A percentile compares a stretch with the other conserved stretches of the same genome.
Evolutionary conservation across 2,329 filamentous ascomycete species (phyloP).

Genomic region (Aspergillus eucalypticola): DNA sequence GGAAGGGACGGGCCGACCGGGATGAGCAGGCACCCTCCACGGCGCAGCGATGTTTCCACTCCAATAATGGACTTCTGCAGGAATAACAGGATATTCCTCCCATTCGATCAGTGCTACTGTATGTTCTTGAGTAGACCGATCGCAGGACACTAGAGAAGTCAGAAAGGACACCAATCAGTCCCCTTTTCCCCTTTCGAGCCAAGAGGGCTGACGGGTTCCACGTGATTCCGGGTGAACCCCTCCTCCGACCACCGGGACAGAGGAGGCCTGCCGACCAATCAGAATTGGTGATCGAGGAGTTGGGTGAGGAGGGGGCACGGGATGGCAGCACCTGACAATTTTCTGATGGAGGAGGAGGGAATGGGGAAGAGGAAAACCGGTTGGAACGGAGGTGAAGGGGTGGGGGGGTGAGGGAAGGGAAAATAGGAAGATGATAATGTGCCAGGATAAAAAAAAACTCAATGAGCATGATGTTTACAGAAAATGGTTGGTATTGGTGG

Average conservation of each 20-base stretch:
- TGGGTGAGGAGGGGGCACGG: conserved; percentile 38
- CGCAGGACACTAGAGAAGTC: neutral
- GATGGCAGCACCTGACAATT: conserved; percentile 41
- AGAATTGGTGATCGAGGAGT: conserved; percentile 12
- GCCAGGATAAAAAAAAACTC: neutral
- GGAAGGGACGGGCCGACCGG: conserved; percentile 21
- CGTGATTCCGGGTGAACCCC: conserved; percentile 32
- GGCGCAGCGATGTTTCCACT: neutral
- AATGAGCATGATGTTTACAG: neutral
- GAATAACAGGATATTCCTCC: neutral
- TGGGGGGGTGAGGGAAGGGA: neutral
- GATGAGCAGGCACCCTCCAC: conserved; percentile 12
- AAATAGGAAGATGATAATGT: conserved; percentile 7
- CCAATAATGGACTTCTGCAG: neutral
- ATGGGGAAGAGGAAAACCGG: conserved; percentile 15
- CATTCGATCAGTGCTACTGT: neutral
- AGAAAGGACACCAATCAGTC: neutral
- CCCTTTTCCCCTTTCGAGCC: neutral
- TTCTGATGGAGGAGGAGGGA: conserved; percentile 16
- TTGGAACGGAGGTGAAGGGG: conserved; percentile 9
- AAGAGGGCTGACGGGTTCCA: conserved; percentile 19
- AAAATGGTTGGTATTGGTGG: neutral
- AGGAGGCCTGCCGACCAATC: conserved; percentile 29
- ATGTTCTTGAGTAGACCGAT: neutral
- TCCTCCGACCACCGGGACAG: conserved; percentile 22